Conservation (phyloP, 2,329 filamentous ascomycete species). For the Alternaria novae-zelandiae region DNA sequence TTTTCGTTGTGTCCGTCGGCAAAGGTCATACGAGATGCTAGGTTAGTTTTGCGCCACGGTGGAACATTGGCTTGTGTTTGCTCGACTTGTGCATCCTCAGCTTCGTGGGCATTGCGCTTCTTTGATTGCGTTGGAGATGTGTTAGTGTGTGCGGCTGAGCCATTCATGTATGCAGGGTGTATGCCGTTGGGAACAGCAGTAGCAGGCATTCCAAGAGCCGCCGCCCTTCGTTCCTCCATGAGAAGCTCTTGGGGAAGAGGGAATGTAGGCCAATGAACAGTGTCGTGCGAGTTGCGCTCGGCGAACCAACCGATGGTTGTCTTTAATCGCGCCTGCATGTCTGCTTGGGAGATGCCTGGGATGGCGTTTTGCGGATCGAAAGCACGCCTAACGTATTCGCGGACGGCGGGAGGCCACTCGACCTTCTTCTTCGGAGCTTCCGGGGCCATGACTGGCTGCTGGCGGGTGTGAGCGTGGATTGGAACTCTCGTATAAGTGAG, state of each 20-base stretch:
- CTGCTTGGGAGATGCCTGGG: conserved; percentile 56
- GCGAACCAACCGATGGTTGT: conserved; percentile 83
- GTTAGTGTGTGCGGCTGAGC: conserved; percentile 37
- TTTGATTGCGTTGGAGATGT: conserved; percentile 58
- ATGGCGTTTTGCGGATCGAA: conserved; percentile 74
- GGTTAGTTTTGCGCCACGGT: conserved; percentile 77
- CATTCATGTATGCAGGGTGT: conserved; percentile 21
- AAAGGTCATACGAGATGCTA: conserved; percentile 78
- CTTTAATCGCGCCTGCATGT: conserved; percentile 86
- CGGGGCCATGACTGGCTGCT: conserved; percentile 27
- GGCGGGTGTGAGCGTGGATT: conserved; percentile 18
- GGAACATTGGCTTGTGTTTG: conserved; percentile 60
- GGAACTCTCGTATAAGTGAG: not conserved
- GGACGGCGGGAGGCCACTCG: conserved; percentile 82
- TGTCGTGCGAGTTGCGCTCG: conserved; percentile 72
- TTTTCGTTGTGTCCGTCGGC: conserved; percentile 55
- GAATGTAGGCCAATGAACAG: conserved; percentile 81
- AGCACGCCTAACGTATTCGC: conserved; percentile 85
- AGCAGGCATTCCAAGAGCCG: conserved; percentile 24
- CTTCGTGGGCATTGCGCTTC: conserved; percentile 81
- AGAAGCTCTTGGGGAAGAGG: conserved; percentile 87
- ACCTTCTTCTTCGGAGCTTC: conserved; percentile 59
- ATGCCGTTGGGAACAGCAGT: conserved; percentile 40
- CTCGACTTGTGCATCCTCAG: conserved; percentile 57
- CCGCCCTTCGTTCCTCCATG: conserved; percentile 62